Evolutionary conservation across 345 rosid genomes (phyloP).

Genomic region (Tarenaya hassleriana): DNA sequence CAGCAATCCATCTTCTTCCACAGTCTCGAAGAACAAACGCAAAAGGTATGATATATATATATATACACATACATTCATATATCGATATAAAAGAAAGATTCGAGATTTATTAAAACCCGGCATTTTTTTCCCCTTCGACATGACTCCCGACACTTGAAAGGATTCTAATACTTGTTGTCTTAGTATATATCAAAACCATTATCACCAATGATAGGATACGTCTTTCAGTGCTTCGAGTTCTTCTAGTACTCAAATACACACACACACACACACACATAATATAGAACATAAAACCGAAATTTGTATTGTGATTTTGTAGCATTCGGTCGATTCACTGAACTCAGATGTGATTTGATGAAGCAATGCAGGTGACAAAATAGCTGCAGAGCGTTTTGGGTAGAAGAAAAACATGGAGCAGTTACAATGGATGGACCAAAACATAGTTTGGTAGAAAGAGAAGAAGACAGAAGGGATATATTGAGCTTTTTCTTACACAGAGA

Average conservation of each 20-base stretch:
- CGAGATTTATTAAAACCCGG: not conserved
- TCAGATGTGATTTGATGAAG: slow-evolving; percentile 42
- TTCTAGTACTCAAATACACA: not conserved
- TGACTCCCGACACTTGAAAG: too few species aligned
- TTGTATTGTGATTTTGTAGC: not conserved
- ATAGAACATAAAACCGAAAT: not conserved
- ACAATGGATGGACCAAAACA: slow-evolving; percentile 13
- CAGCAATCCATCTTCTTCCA: slow-evolving; percentile 80
- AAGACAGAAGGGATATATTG: too few species aligned
- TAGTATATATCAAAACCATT: too few species aligned
- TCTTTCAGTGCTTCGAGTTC: too few species aligned
- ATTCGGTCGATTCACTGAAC: not conserved
- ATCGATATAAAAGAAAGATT: too few species aligned
- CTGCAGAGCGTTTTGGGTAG: slow-evolving; percentile 49
- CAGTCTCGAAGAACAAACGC: slow-evolving; percentile 76
- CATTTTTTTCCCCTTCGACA: not conserved
- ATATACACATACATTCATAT: not conserved
- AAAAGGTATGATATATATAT: slow-evolving; percentile 53
- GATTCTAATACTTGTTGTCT: too few species aligned
- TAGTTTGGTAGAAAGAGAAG: slow-evolving; percentile 17
- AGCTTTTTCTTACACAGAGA: slow-evolving; percentile 21
- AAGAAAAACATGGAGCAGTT: slow-evolving; percentile 1
- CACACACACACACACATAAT: too few species aligned
- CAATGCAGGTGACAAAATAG: slow-evolving; percentile 92
- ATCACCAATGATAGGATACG: too few species aligned